A percentile compares a stretch with the other conserved stretches of the same genome.
Conservation (phyloP, 345 rosid species). For the Eutrema yunnanense region DNA sequence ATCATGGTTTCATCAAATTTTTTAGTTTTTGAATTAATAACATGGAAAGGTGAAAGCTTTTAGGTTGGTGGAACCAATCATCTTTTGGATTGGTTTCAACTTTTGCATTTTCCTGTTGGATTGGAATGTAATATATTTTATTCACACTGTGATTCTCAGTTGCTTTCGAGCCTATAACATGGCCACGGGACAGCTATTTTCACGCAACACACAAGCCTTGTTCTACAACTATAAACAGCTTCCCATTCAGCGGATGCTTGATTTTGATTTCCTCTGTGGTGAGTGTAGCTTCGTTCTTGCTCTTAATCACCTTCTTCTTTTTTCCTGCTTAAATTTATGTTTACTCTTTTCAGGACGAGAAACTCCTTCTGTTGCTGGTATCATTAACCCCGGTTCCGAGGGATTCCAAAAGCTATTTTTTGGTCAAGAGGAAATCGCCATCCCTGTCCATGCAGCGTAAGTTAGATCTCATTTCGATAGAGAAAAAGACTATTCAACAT, state of each 20-base stretch:
- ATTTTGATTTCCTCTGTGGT: constrained; percentile 99
- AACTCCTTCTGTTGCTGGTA: constrained; percentile 96
- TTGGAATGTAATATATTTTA: not conserved
- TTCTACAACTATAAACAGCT: constrained; percentile 96
- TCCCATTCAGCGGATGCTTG: constrained; percentile 98
- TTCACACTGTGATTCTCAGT: constrained; percentile 27
- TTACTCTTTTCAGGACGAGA: constrained; percentile 58
- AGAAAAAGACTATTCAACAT: not conserved
- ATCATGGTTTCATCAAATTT: not conserved
- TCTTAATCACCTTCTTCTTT: not conserved
- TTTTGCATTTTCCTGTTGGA: not conserved
- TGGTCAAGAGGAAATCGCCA: constrained; percentile 99
- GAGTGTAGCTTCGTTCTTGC: not conserved
- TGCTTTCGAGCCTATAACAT: constrained; percentile 31
- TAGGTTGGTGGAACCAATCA: not conserved
- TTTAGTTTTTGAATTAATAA: not conserved
- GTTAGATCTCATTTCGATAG: not conserved
- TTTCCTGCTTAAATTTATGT: not conserved
- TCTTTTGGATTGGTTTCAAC: not conserved
- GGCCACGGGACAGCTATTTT: constrained; percentile 96
- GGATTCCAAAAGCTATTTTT: constrained; percentile 97
- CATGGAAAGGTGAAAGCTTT: not conserved
- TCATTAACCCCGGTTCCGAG: constrained; percentile 88
- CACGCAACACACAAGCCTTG: constrained; percentile 76
- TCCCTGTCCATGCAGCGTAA: constrained; percentile 91